Evolutionary conservation across 2,329 filamentous ascomycete genomes (phyloP).

Genomic region (Alternaria burnsii): DNA sequence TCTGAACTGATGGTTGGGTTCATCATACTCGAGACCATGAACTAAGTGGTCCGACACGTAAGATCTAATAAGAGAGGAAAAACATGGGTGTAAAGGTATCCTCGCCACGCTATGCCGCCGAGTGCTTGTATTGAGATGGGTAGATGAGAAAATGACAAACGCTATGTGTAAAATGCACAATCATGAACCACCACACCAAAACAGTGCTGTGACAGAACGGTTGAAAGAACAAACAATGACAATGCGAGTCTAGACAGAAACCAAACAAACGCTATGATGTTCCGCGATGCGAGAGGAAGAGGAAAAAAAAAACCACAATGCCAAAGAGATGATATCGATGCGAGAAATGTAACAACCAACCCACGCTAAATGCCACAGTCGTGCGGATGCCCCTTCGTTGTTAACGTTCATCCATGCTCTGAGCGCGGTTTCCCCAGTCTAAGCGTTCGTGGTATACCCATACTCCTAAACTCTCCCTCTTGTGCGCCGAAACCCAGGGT

Average conservation of each 20-base stretch:
- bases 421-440: slow-evolving; percentile 14
- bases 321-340: slow-evolving; percentile 31
- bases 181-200: slow-evolving; percentile 25
- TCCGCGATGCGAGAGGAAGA: slow-evolving; percentile 23
- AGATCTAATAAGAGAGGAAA: slow-evolving; percentile 4
- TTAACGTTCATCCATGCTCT: slow-evolving; percentile 27
- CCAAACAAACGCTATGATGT: slow-evolving; percentile 39
- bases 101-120: slow-evolving; percentile 35
- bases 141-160: slow-evolving; percentile 19
- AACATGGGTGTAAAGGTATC: slow-evolving; percentile 24
- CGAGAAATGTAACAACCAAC: slow-evolving; percentile 33
- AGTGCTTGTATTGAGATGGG: slow-evolving; percentile 16
- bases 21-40: slow-evolving; percentile 2
- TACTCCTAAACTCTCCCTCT: slow-evolving; percentile 8
- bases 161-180: slow-evolving; percentile 34
- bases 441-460: slow-evolving; percentile 17
- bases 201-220: slow-evolving; percentile 31
- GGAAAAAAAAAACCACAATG: slow-evolving; percentile 21
- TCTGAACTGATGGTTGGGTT: slow-evolving; percentile 22
- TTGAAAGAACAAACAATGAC: slow-evolving; percentile 10
- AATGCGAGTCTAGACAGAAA: slow-evolving; percentile 31
- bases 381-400: slow-evolving; percentile 28
- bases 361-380: slow-evolving; percentile 52
- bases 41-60: slow-evolving; percentile 4
- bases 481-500: slow-evolving; percentile 18